These are phyloP conservation scores for Neopestalotiopsis sp. DNA, from an alignment of 2,329 filamentous ascomycete species.

Conservation along the genomic window DNA sequence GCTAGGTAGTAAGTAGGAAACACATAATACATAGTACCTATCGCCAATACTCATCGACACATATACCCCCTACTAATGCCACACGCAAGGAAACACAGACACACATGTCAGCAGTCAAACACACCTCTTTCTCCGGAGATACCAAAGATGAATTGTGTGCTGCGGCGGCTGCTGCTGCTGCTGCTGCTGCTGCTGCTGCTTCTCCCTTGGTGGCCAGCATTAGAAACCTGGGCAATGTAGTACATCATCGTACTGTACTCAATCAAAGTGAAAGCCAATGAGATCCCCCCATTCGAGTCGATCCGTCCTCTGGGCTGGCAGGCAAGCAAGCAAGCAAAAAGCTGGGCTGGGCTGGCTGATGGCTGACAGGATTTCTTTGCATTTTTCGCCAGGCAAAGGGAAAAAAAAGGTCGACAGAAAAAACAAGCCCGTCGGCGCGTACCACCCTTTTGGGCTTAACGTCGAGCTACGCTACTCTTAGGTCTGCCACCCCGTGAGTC, in stretches of 20 bases:
- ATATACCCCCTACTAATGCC: neutral
- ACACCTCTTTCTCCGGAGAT: too few species aligned
- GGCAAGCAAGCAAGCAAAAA: too few species aligned
- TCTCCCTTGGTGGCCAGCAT: neutral
- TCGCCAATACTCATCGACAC: neutral
- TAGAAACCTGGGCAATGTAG: neutral
- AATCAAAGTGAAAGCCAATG: neutral
- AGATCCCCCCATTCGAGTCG: neutral
- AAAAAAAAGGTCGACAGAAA: neutral
- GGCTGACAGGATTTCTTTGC: conserved; percentile 11
- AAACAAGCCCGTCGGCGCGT: conserved; percentile 18
- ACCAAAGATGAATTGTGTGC: neutral
- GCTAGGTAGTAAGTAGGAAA: neutral
- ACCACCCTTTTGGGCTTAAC: conserved; percentile 20
- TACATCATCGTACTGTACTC: neutral
- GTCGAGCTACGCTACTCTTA: neutral
- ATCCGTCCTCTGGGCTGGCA: too few species aligned
- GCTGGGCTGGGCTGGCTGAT: neutral
- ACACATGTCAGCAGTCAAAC: neutral
- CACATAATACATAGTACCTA: neutral
- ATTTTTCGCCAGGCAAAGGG: neutral
- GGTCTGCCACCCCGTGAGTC: conserved; percentile 13
- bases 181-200: too few species aligned
- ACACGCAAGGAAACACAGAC: neutral
- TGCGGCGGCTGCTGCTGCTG: neutral